These are phyloP conservation scores for Dentipellis sp. DNA, from an alignment of 768 basidiomycete genomes.

Conservation along the genomic window DNA sequence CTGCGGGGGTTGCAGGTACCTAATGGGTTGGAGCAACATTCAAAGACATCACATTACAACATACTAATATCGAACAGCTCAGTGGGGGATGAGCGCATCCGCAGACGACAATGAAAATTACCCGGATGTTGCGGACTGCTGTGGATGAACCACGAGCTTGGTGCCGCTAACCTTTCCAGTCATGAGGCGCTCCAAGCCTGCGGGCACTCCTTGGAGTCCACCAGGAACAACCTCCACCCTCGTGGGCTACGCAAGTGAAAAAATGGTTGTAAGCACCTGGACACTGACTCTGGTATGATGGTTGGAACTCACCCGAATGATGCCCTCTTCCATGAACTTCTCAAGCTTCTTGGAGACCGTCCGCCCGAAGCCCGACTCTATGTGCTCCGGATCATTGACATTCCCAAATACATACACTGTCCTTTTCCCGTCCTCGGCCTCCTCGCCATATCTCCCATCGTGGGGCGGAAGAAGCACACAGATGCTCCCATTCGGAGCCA, in stretches of 20 bases:
- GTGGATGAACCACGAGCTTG: constrained; percentile 16
- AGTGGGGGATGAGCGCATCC: no score
- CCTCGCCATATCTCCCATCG: constrained; percentile 6
- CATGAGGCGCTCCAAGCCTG: constrained; percentile 12
- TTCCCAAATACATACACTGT: constrained; percentile 1
- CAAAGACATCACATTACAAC: no score
- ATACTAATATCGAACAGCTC: no score
- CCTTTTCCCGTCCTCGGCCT: constrained; percentile 8
- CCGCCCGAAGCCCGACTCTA: constrained; percentile 19
- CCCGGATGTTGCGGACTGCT: no score
- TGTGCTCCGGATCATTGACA: constrained; percentile 4
- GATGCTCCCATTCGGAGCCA: constrained; percentile 13
- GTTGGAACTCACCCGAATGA: not conserved
- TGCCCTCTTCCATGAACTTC: not conserved
- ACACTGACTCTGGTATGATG: not conserved
- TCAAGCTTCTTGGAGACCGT: not conserved
- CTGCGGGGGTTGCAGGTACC: no score
- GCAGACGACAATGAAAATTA: no score
- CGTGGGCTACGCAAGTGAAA: constrained; percentile 13
- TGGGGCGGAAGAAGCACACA: constrained; percentile 6
- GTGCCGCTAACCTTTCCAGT: constrained; percentile 17
- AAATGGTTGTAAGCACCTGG: not conserved
- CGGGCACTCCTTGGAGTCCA: constrained; percentile 18
- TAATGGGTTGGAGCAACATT: no score
- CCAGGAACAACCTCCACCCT: constrained; percentile 15